Evolutionary conservation across 805 yeast species (phyloP).

Genomic region (Dipodascopsis uninucleata): DNA sequence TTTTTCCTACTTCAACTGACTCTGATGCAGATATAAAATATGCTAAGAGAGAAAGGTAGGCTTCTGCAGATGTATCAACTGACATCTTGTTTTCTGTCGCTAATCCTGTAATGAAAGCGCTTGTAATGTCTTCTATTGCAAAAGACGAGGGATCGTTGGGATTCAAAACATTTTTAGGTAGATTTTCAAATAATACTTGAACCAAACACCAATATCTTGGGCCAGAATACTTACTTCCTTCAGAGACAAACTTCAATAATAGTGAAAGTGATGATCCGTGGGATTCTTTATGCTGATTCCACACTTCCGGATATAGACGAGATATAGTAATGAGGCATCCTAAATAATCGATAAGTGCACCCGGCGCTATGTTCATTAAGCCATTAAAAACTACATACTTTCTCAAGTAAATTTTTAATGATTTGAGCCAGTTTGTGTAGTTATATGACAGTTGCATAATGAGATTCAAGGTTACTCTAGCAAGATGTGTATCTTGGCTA

Average conservation of each 20-base stretch:
- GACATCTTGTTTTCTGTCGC: constrained; percentile 10
- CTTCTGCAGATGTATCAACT: constrained; percentile 14
- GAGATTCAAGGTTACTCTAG: constrained; percentile 13
- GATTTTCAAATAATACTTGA: constrained; percentile 15
- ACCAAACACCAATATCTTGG: constrained; percentile 15
- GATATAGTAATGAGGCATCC: constrained; percentile 18
- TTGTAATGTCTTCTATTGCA: constrained; percentile 2
- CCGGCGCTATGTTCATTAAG: constrained; percentile 10
- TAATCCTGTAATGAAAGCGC: constrained; percentile 12
- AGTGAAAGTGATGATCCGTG: constrained; percentile 17
- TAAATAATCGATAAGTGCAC: constrained; percentile 17
- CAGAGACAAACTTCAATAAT: constrained; percentile 12
- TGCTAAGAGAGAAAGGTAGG: constrained; percentile 19
- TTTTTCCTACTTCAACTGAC: constrained; percentile 4
- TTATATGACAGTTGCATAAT: constrained; percentile 14
- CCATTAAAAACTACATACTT: constrained; percentile 19
- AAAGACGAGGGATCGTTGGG: constrained; percentile 2
- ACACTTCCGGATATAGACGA: constrained; percentile 14
- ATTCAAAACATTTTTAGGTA: constrained; percentile 11
- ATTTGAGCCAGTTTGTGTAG: constrained; percentile 20
- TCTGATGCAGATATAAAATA: constrained; percentile 16
- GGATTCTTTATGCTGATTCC: constrained; percentile 5
- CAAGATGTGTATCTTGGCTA: constrained; percentile 15
- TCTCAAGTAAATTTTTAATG: constrained; percentile 8
- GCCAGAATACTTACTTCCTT: constrained; percentile 22